Conservation (phyloP, 768 basidiomycete species). For the Mycena galericulata region DNA sequence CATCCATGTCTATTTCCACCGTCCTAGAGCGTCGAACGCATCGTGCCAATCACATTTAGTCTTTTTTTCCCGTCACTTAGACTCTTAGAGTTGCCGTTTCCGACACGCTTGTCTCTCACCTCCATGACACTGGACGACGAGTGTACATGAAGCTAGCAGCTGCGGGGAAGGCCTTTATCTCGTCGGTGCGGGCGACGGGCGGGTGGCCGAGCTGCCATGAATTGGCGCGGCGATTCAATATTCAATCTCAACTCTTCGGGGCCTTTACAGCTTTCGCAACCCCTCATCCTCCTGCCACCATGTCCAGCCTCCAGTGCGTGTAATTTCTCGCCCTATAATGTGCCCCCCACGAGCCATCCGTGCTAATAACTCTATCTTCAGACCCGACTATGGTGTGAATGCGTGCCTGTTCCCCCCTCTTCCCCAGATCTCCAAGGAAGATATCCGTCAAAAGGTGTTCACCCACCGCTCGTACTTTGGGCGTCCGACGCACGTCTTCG, state of each 20-base stretch:
- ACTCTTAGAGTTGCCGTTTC: too few species aligned
- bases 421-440: constrained; percentile 62
- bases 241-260: constrained; percentile 7
- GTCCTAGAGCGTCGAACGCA: too few species aligned
- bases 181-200: neutral
- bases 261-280: constrained; percentile 19
- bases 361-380: constrained; percentile 13
- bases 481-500: constrained; percentile 80
- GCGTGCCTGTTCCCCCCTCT: constrained; percentile 61
- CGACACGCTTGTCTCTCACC: too few species aligned
- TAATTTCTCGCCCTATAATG: neutral
- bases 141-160: too few species aligned
- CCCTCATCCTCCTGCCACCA: neutral
- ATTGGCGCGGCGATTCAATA: constrained; percentile 29
- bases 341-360: neutral
- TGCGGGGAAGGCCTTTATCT: neutral
- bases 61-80: too few species aligned
- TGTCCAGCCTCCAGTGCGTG: constrained; percentile 12
- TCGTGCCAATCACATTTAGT: too few species aligned
- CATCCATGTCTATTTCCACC: too few species aligned
- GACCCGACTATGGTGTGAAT: constrained; percentile 48
- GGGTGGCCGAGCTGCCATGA: neutral
- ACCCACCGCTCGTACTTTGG: constrained; percentile 82
- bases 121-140: too few species aligned
- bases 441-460: constrained; percentile 68